phyloP scores from a whole-genome alignment of 164 flowering plant genomes.

The Cinnamomum chago region DNA sequence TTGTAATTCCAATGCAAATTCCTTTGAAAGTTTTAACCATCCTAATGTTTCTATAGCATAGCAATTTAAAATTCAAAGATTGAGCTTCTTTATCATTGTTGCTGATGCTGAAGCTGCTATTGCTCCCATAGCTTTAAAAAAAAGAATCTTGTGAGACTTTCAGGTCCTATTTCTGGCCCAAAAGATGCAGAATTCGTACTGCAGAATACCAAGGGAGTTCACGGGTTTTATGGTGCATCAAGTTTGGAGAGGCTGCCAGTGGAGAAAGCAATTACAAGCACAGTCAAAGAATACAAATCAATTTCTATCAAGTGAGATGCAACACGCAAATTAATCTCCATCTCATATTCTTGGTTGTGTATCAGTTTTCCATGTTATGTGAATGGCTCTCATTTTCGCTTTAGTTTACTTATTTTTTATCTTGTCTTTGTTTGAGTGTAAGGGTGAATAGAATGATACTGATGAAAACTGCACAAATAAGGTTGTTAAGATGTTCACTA shows the following conservation, averaged over 20 bases:
- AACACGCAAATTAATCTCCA: not conserved
- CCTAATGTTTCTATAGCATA: not conserved
- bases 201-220: constrained; percentile 74
- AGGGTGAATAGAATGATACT: no score
- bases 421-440: no score
- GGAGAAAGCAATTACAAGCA: constrained; percentile 79
- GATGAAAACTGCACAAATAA: no score
- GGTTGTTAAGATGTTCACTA: no score
- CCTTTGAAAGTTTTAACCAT: not conserved
- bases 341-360: no score
- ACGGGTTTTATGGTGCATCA: constrained; percentile 96
- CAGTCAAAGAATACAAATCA: constrained; percentile 67
- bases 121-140: not conserved
- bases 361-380: no score
- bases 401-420: no score
- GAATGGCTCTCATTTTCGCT: no score
- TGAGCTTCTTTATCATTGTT: not conserved
- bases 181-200: constrained; percentile 72
- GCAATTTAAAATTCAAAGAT: not conserved
- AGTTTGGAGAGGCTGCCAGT: constrained; percentile 97
- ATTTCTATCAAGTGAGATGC: constrained; percentile 45
- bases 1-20: no score
- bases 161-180: constrained; percentile 95
- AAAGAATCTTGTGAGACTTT: constrained; percentile 17
- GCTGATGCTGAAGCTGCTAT: not conserved